A percentile compares a stretch with the other conserved stretches of the same genome.
Evolutionary conservation across 2,329 filamentous ascomycete genomes (phyloP).

Genomic region (Tolypocladium ovalisporum): DNA sequence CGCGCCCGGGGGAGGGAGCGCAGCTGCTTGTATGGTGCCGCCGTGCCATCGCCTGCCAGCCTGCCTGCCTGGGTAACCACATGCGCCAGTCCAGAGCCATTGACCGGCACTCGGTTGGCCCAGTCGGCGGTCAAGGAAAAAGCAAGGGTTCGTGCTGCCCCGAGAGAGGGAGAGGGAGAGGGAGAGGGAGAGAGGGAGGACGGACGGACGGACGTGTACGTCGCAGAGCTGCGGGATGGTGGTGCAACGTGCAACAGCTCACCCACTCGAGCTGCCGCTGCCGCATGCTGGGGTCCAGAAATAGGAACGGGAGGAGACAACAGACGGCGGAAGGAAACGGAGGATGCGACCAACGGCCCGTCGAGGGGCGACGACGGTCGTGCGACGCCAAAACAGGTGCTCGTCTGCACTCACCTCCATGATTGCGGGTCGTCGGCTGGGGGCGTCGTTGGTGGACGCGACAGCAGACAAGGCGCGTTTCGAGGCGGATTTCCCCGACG

Average conservation of each 20-base stretch:
- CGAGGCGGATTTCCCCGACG: not conserved
- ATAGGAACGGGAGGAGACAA: not conserved
- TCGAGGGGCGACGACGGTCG: not conserved
- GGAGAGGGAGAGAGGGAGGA: too few species aligned
- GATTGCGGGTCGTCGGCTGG: not conserved
- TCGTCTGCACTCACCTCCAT: constrained; percentile 5
- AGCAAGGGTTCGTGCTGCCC: not conserved
- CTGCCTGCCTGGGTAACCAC: not conserved
- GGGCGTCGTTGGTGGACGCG: not conserved
- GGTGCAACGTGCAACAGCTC: not conserved
- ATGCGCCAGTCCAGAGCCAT: not conserved
- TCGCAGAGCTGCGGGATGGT: not conserved
- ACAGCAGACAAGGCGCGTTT: not conserved
- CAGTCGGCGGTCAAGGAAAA: not conserved
- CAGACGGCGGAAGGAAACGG: not conserved
- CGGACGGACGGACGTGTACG: not conserved
- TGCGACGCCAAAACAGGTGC: not conserved
- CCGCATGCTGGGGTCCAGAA: not conserved
- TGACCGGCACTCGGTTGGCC: not conserved
- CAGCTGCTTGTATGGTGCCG: not conserved
- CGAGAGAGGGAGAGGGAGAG: not conserved
- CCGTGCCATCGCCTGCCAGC: not conserved
- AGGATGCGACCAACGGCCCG: not conserved
- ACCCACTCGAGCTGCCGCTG: not conserved
- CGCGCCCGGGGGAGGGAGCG: not conserved